Evolutionary conservation across 176 grass and related monocot species (phyloP), one percentile per base, ranked within the genome.

Genomic region (Oryza meridionalis): DNA sequence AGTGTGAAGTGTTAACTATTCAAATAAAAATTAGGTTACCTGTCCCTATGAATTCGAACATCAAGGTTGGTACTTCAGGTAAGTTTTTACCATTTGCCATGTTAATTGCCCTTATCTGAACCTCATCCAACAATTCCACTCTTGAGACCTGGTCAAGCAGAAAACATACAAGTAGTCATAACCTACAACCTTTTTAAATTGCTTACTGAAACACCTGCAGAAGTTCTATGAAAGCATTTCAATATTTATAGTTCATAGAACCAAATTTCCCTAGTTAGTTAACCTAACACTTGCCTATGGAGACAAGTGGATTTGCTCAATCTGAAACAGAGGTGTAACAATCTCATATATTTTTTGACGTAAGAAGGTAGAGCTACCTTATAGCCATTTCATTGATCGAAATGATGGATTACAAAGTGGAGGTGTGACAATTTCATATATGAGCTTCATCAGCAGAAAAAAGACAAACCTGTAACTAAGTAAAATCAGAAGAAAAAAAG

Each of bases 11-110:
- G 46, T 49, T 13, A 49, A 49, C 46, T 16, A 16, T 11, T 51
- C 16, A 5, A 70, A 70, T 35, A 70, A 29, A 71, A 84, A 32
- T 44, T 85, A 70, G 9, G 17, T 69, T 92, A 95, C 96, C 93
- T 92, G 96, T 98, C 51, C 96, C 96, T 88, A 98, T 90, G 71
- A 98, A 98, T 80, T 98, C 96, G 89, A 98, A 98, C 96, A 98
- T 98, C 86, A 98, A 85, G 26, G 96, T 98, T 0, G 96, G 93
- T 59, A 89, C 87, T 92, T 98, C 93, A 83, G 91, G 89, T 75
- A 98, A 89, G n/a, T 49, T 89, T 90, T 96, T 98, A 75, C 75
- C 89, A 88, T 98, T 96, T 58, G 93, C 96, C 32, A 89, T 68
- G 72, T 98, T 98, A 83, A 98, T 98, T 90, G 96, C 96, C 84